Percentiles rank a stretch among this genome's conserved stretches.
Conservation (phyloP, 257 asterid genomes). For the Primulina huaijiensis region DNA sequence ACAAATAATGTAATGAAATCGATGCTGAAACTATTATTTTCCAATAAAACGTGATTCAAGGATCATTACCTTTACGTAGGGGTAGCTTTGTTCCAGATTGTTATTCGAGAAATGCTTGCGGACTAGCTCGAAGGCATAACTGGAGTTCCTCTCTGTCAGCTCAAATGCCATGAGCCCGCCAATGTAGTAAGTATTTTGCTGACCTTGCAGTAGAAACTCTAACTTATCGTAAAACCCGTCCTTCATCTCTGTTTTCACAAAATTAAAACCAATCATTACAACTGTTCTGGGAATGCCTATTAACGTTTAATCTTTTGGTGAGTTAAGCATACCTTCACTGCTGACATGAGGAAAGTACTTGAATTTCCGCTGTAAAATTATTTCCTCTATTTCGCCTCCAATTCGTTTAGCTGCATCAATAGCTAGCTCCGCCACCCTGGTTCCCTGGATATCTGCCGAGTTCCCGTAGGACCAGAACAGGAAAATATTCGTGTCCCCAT, state of each 20-base stretch:
- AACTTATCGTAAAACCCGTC: conserved; percentile 68
- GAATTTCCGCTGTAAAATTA: conserved; percentile 59
- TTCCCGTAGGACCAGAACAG: conserved; percentile 88
- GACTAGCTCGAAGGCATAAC: conserved; percentile 55
- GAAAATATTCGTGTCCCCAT: conserved; percentile 50
- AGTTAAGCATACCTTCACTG: conserved; percentile 47
- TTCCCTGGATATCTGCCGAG: conserved; percentile 51
- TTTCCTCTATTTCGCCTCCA: conserved; percentile 54
- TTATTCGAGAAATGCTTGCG: conserved; percentile 57
- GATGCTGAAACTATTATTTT: not conserved
- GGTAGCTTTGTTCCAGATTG: conserved; percentile 46
- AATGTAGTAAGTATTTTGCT: conserved; percentile 58
- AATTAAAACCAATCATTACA: not conserved
- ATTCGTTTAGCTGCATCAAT: conserved; percentile 58
- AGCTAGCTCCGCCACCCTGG: conserved; percentile 48
- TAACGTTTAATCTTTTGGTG: not conserved
- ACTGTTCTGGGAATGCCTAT: not conserved
- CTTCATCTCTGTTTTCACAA: conserved; percentile 59
- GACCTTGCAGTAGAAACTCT: conserved; percentile 73
- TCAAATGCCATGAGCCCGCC: conserved; percentile 94
- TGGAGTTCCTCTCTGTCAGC: conserved; percentile 81
- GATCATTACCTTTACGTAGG: conserved; percentile 61
- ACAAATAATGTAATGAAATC: not conserved
- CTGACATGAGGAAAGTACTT: conserved; percentile 78
- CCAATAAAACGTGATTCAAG: not conserved